Base-by-base conservation (phyloP, 768 basidiomycete species). In the Albatrellus ellisii region DNA sequence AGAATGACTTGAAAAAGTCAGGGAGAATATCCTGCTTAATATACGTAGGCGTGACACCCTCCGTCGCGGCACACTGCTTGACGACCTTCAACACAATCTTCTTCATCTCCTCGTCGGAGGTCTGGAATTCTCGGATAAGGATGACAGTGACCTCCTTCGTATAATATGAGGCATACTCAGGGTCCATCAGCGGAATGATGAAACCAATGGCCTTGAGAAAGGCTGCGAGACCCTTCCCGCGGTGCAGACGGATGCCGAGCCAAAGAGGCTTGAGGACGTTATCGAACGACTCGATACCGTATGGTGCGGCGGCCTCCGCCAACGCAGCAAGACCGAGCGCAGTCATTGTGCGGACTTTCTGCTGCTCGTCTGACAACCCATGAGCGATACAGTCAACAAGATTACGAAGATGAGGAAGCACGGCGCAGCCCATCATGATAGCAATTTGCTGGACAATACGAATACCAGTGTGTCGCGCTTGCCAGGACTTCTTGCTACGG, bases 91-190 rank as follows among this genome's bases (percentile, higher is more conserved):
- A 65, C 4, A 99, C 95, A 51, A 98, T 98, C 72, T 98, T 95
- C 75, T 98, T 94, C 95, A 99, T 99, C 69, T 99, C 95, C 61
- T 99, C 95, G 59, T 99, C 95, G 7, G 94, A 94, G 5, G 92
- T 95, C 60, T 94, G 91, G 69, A 97, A 98, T 64, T 97, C 94
- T 56, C 95, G 89, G 48, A 94, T 94, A 43, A 94, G 82, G 57
- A 94, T 92, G 49, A 91, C 83, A 9, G 87, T 92, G 42, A 94
- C 90, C 67, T 97, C 94, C 62, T 94, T 94, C 36, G 92, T 97
- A 61, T 99, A 99, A 65, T 98, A 98, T 12, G 89, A 92, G 11
- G 94, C 95, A 54, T 97, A 98, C 67, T 99, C 94, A 36, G 95
- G 91, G 56, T 99, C 95, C 95, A 99, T 98, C 46, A 99, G 81